Evolutionary conservation across 2,329 filamentous ascomycete species (phyloP), one percentile per base, ranked within the genome.

Genomic region (Pseudocercospora ulei): DNA sequence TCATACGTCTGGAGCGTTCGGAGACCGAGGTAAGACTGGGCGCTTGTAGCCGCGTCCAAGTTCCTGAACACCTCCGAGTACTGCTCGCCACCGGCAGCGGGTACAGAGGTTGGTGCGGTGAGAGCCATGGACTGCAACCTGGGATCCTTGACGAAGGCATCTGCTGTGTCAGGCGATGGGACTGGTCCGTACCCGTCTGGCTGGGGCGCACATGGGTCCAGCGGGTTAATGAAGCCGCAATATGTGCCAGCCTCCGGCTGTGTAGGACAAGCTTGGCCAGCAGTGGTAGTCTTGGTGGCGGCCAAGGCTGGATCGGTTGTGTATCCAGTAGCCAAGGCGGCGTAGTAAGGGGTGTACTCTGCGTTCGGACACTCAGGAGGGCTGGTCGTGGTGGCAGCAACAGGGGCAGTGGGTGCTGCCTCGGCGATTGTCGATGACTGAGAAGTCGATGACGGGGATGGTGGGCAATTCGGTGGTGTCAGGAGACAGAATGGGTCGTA

Each of bases 221-320:
- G 51, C 5, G 60, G 60, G 44, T 62, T 62, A 49, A 61, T 57
- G 47, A 62, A 62, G 11, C 60, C 60, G 31, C 59, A 60, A 50
- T 52, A 60, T 5, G 57, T 61, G 14, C 57, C 57, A 8, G 47
- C 49, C 41, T 60, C 56, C n/a, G 51, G 53, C 2, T 44, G 43
- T 4, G 52, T 59, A 5, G 56, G 45, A 46, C 57, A 60, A n/a
- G 52, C 41, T 7, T 50, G 41, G 20, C 37, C 44, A 7, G 54
- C 47, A 18, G 52, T 55, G 1, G 54, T 47, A 14, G 51, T 54
- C 36, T 30, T 38, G 7, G 44, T 42, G 3, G 46, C 48, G 14
- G 50, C 38, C 5, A 51, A 35, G 1, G 48, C 50, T 29, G 50
- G 50, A 29, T 51, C 44, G 6, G 50, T 53, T 8, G 50, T 53